Evolutionary conservation across 2,329 filamentous ascomycete genomes (phyloP).

Genomic region (Neophaeococcomyces aloes): DNA sequence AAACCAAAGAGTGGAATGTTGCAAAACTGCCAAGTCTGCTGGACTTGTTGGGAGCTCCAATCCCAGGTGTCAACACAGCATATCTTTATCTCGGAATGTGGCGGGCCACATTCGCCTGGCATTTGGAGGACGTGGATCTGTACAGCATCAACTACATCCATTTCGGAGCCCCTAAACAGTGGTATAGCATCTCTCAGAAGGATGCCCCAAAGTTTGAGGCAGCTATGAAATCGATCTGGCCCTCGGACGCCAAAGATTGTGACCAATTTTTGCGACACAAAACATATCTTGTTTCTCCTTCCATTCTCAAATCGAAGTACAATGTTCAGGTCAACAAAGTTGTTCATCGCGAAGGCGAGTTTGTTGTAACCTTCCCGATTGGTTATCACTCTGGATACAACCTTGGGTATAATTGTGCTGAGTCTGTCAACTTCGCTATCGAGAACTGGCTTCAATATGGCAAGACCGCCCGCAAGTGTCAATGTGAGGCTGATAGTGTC

Average conservation of each 20-base stretch:
- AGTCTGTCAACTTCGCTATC: slow-evolving; percentile 95
- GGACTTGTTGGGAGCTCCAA: slow-evolving; percentile 87
- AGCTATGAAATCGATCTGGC: slow-evolving; percentile 78
- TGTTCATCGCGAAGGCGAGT: slow-evolving; percentile 92
- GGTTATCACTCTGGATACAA: slow-evolving; percentile 98
- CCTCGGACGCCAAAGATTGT: slow-evolving; percentile 86
- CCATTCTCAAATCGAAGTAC: slow-evolving; percentile 74
- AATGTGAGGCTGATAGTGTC: slow-evolving; percentile 93
- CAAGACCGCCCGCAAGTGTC: slow-evolving; percentile 89
- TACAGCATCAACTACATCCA: slow-evolving; percentile 99
- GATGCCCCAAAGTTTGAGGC: slow-evolving; percentile 87
- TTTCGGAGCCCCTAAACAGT: slow-evolving; percentile 96
- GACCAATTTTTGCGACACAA: slow-evolving; percentile 96
- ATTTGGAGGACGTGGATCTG: slow-evolving; percentile 93
- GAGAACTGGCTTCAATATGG: slow-evolving; percentile 93
- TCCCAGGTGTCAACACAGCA: slow-evolving; percentile 94
- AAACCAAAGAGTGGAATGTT: slow-evolving; percentile 78
- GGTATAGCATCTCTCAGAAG: slow-evolving; percentile 97
- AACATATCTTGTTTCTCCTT: slow-evolving; percentile 89
- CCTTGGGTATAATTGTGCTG: slow-evolving; percentile 94
- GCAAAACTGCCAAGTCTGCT: slow-evolving; percentile 88
- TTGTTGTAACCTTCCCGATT: slow-evolving; percentile 96
- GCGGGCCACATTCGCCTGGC: slow-evolving; percentile 99
- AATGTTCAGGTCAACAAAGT: slow-evolving; percentile 94
- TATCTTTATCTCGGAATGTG: slow-evolving; percentile 99